Evolutionary conservation across 352 stramenopile species (phyloP), one percentile per base, ranked within the genome.

Genomic region (Peronospora destructor): DNA sequence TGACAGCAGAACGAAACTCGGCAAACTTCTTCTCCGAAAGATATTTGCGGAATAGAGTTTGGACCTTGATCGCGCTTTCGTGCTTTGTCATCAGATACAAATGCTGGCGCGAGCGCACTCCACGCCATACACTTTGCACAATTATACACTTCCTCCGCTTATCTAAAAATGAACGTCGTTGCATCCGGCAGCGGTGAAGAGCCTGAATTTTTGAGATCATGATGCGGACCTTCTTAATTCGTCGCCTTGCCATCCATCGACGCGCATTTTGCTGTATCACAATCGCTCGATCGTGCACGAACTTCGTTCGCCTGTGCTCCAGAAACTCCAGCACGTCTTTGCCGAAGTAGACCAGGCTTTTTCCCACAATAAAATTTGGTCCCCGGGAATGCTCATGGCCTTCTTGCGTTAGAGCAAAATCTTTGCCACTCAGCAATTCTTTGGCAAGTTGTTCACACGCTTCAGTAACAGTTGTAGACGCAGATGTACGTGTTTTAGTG

Each of bases 291-390:
- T 84, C 73, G 36, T 90, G 73, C 25, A 90, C 69, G 10, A 90
- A 90, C 1, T 71, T 65, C 3, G 78, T 86, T 19, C 82, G 71
- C 11, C 68, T 64, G 29, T 82, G 71, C 49, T 98, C 91, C 11
- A 97, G 67, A 49, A 72, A 80, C 66, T 98, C 94, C 13, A 97
- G 61, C 16, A 95, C 87, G 32, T 94, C 87, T 42, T 94, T 88
- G 37, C 85, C 83, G 64, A 98, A 98, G 73, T 97, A 98, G 6
- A 97, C 81, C 17, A 93, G 76, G 10, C 76, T 97, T 53, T 91
- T 92, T 10, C 83, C 80, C 0, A 93, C 68, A 2, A 91, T 77
- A 38, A 88, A 90, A 2, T 61, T 60, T 4, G 74, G 73, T 12
- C 66, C 84, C 33, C 59, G 56, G 3, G 71, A 61, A 21, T 73